Evolutionary conservation across 495 filamentous ascomycete species (phyloP).

Genomic region (Penicillium pulvis): DNA sequence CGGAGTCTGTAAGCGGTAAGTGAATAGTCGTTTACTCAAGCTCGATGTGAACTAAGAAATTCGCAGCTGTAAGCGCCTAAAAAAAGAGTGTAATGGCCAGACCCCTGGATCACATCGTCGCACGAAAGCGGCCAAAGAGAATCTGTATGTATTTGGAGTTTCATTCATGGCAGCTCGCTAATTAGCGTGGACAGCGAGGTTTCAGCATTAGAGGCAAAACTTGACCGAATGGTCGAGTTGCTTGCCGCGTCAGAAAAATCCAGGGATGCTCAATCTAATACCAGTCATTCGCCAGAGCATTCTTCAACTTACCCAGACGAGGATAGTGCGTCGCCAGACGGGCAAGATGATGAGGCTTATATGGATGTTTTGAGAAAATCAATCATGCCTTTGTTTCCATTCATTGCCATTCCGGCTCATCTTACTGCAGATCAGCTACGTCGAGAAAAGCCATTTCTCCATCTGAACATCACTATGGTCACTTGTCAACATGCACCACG

Average conservation of each 20-base stretch:
- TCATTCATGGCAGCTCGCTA: neutral
- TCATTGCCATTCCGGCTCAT: slow-evolving; percentile 31
- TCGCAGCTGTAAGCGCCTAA: slow-evolving; percentile 26
- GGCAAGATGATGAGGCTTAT: slow-evolving; percentile 13
- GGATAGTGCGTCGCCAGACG: neutral
- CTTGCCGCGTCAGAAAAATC: slow-evolving; percentile 21
- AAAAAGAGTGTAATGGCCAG: slow-evolving; percentile 29
- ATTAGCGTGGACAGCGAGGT: slow-evolving; percentile 17
- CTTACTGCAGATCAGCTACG: slow-evolving; percentile 31
- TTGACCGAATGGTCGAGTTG: slow-evolving; percentile 29
- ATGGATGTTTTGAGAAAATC: slow-evolving; percentile 16
- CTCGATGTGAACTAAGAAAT: neutral
- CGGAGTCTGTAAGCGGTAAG: slow-evolving; percentile 28
- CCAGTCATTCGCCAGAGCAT: slow-evolving; percentile 2
- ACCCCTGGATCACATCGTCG: slow-evolving; percentile 27
- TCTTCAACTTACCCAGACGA: slow-evolving; percentile 2
- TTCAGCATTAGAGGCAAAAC: slow-evolving; percentile 23
- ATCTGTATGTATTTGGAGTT: slow-evolving; percentile 14
- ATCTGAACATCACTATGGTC: slow-evolving; percentile 40
- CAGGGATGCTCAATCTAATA: slow-evolving; percentile 10
- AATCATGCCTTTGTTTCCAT: slow-evolving; percentile 40
- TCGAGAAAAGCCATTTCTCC: slow-evolving; percentile 38
- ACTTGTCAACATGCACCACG: slow-evolving; percentile 25
- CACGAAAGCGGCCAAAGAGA: slow-evolving; percentile 5
- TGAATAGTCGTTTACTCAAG: neutral